These are phyloP conservation scores for Calonectria multiphialidica DNA, from an alignment of 2,329 filamentous ascomycete genomes.

Conservation along the genomic window DNA sequence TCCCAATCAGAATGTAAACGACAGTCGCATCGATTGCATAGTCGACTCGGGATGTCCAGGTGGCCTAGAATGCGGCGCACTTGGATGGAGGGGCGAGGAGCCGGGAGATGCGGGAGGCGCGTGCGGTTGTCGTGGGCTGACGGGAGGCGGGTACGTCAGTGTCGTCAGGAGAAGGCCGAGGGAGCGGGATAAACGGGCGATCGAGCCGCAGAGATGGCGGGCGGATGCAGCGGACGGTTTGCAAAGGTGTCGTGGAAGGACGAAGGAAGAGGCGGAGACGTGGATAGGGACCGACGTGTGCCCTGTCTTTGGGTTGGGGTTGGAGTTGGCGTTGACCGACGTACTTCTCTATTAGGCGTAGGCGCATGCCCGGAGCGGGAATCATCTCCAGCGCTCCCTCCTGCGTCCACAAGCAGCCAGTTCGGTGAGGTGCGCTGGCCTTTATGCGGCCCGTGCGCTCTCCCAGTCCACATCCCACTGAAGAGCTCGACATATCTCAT, in stretches of 20 bases:
- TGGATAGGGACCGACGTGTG: conserved; percentile 29
- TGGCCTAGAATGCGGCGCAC: conserved; percentile 41
- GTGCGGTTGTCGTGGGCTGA: conserved; percentile 35
- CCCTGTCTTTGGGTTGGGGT: conserved; percentile 20
- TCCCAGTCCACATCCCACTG: conserved; percentile 24
- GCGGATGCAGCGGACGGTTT: conserved; percentile 18
- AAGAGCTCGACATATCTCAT: conserved; percentile 36
- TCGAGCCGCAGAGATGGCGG: conserved; percentile 14
- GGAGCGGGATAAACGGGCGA: conserved; percentile 30
- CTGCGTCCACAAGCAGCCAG: conserved; percentile 33
- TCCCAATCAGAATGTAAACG: conserved; percentile 40
- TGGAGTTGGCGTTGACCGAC: conserved; percentile 18
- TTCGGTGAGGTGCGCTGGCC: conserved; percentile 9
- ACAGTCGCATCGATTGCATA: conserved; percentile 49
- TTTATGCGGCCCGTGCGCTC: conserved; percentile 36
- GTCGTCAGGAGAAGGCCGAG: conserved; percentile 28
- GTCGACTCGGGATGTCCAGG: conserved; percentile 41
- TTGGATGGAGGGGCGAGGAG: conserved; percentile 44
- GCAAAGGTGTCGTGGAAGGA: conserved; percentile 18
- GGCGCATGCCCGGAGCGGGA: conserved; percentile 19
- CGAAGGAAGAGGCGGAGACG: conserved; percentile 30
- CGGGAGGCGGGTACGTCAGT: conserved; percentile 30
- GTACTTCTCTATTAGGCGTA: conserved; percentile 17
- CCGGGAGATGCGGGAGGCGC: conserved; percentile 40
- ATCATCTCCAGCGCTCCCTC: conserved; percentile 32